Conservation (phyloP, 306 rosid genomes). For the Fagus crenata region DNA sequence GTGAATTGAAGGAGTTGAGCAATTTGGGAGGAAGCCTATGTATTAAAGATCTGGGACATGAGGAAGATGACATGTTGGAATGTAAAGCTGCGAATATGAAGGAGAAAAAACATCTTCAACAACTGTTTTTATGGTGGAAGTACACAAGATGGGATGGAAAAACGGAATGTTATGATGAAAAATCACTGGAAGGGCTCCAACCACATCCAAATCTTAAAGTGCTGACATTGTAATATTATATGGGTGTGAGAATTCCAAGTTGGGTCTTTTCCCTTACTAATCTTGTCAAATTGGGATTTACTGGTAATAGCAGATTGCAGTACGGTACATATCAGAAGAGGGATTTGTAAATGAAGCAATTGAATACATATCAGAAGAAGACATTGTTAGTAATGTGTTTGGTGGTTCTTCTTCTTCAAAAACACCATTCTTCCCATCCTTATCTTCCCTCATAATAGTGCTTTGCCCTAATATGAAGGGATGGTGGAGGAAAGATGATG, state of each 20-base stretch:
- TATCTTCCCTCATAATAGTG: neutral
- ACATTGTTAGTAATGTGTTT: neutral
- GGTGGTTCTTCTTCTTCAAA: too few relatives aligned
- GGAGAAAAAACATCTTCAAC: neutral
- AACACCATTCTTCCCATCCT: constrained; percentile 1
- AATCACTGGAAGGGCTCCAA: neutral
- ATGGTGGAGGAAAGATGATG: constrained; percentile 19
- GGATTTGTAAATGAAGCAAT: too few relatives aligned
- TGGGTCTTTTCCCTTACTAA: constrained; percentile 6
- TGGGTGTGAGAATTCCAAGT: neutral
- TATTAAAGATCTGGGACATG: neutral
- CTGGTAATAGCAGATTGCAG: rapidly evolving
- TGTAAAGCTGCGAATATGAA: neutral
- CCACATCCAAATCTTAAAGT: neutral
- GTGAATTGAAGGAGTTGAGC: neutral
- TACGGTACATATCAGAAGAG: constrained; percentile 7
- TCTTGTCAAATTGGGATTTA: rapidly evolving
- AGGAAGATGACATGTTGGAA: neutral
- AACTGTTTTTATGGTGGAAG: rapidly evolving
- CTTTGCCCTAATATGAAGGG: constrained; percentile 10
- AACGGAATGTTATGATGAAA: neutral
- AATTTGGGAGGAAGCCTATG: neutral
- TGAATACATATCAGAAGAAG: constrained; percentile 5
- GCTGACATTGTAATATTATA: neutral
- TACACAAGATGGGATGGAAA: too few relatives aligned